Percentiles rank a stretch among this genome's conserved stretches.
Evolutionary conservation across 202 grass and related monocot genomes (phyloP).

Genomic region (Carex arenaria): DNA sequence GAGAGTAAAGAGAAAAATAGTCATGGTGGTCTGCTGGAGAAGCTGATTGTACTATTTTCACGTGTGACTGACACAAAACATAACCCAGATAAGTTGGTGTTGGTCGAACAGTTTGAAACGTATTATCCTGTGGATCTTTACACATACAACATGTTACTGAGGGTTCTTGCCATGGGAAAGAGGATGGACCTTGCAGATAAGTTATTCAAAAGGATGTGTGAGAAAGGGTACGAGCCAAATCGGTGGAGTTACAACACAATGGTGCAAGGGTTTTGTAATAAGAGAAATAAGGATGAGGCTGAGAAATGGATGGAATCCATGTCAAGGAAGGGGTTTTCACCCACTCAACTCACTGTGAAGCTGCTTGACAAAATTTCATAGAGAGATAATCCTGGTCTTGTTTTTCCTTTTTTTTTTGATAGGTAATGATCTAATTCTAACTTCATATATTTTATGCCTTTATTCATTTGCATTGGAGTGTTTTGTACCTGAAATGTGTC

Average conservation of each 20-base stretch:
- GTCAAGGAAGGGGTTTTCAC: conserved; percentile 66
- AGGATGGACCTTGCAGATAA: conserved; percentile 83
- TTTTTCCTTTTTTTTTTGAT: not conserved
- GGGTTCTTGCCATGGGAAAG: conserved; percentile 50
- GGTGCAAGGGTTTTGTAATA: conserved; percentile 76
- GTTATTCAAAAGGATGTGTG: conserved; percentile 59
- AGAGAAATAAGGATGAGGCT: conserved; percentile 62
- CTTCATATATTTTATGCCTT: not conserved
- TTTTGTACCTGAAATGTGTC: not conserved
- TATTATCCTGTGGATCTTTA: conserved; percentile 83
- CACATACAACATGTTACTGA: conserved; percentile 93
- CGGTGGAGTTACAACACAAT: conserved; percentile 86
- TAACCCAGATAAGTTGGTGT: conserved; percentile 57
- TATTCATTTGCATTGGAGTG: not conserved
- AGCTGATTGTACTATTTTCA: conserved; percentile 68
- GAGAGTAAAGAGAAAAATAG: conserved; percentile 26
- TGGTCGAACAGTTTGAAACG: conserved; percentile 70
- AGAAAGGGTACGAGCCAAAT: conserved; percentile 77
- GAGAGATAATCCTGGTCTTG: conserved; percentile 8
- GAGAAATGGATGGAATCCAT: conserved; percentile 81
- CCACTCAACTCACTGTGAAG: conserved; percentile 70
- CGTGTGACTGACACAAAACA: conserved; percentile 51
- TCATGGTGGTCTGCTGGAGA: conserved; percentile 28
- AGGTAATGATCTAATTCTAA: conserved; percentile 21
- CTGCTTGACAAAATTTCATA: conserved; percentile 41